phyloP scores from a whole-genome alignment of 768 basidiomycete species.

The Sporobolomyces phaffii region DNA sequence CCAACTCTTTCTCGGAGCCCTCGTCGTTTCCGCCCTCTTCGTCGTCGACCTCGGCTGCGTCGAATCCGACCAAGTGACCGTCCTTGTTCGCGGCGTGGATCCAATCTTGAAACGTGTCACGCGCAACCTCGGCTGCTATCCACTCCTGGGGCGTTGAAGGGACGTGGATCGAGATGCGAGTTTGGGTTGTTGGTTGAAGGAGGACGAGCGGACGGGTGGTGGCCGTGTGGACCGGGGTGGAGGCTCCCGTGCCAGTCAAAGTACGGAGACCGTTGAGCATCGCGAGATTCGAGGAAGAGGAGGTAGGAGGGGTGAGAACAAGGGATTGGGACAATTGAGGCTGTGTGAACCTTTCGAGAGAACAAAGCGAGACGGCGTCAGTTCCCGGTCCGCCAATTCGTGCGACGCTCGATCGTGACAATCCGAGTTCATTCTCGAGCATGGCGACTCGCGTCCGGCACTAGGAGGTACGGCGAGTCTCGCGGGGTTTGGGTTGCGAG shows the following conservation, averaged over 20 bases:
- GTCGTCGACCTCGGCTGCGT: constrained; percentile 39
- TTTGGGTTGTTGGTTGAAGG: constrained; percentile 24
- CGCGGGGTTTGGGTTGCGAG: too few relatives aligned
- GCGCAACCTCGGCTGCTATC: constrained; percentile 49
- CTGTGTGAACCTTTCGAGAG: background rate
- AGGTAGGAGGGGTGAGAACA: background rate
- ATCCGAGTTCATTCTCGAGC: too few relatives aligned
- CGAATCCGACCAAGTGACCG: constrained; percentile 40
- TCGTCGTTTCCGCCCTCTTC: constrained; percentile 38
- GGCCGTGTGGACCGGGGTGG: constrained; percentile 34
- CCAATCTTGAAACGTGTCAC: constrained; percentile 49
- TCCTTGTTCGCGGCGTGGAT: constrained; percentile 32
- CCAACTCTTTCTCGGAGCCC: constrained; percentile 46
- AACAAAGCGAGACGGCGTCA: background rate
- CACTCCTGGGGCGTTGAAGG: constrained; percentile 47
- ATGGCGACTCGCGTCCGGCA: too few relatives aligned
- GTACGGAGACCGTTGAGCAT: constrained; percentile 20
- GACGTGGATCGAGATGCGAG: constrained; percentile 46
- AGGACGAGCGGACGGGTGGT: constrained; percentile 37
- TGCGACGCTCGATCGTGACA: too few relatives aligned
- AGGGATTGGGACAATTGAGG: constrained; percentile 3
- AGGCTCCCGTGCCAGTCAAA: constrained; percentile 18
- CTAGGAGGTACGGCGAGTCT: too few relatives aligned
- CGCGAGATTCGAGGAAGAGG: background rate
- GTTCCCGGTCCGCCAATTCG: background rate